Base-by-base conservation (phyloP, 2,329 filamentous ascomycete species). In the Tolypocladium amazonense region DNA sequence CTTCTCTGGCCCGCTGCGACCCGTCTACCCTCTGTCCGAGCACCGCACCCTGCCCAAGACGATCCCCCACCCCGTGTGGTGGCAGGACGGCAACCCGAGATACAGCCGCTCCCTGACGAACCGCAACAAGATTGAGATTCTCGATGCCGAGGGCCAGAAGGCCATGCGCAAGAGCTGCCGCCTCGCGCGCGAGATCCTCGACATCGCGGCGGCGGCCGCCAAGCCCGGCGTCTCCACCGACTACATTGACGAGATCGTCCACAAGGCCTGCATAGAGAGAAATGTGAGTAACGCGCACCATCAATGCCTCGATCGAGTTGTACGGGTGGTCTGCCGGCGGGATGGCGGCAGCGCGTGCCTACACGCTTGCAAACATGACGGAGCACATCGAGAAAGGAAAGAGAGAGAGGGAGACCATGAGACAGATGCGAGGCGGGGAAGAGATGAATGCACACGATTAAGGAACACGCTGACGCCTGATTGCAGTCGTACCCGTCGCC, bases 161-260 rank as follows among this genome's bases (percentile, higher is more conserved):
- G 89, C 83, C 52, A 97, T 99, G 94, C 87, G 92, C 67, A 96
- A 92, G 73, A 92, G 94, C 56, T 97, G 93, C 75, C 83, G 85
- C 56, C 75, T 97, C 62, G 90, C 89, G 23, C 83, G 94, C 72
- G 94, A 99, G 77, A 92, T 97, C 14, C 78, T 99, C 63, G 94
- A 99, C 73, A 89, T 96, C 70, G 91, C 92, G 1, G 94, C 91
- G 0, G 85, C 88, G 18, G 93, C 88, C 57, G 77, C 89, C 54
- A 88, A 87, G 70, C 93, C 94, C n/a, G 94, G 94, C 56, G 88
- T 97, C 39, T 97, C 93, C 8, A 97, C 94, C 8, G 94, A 99
- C 71, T 87, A 95, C 68, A 91, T 99, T 61, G 94, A 99, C 71
- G 88, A 95, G 75, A 80, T 97, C 63, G 92, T 96, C 47, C 94